phyloP scores from a whole-genome alignment of 139 green algal species.

The Closterium sp. region DNA sequence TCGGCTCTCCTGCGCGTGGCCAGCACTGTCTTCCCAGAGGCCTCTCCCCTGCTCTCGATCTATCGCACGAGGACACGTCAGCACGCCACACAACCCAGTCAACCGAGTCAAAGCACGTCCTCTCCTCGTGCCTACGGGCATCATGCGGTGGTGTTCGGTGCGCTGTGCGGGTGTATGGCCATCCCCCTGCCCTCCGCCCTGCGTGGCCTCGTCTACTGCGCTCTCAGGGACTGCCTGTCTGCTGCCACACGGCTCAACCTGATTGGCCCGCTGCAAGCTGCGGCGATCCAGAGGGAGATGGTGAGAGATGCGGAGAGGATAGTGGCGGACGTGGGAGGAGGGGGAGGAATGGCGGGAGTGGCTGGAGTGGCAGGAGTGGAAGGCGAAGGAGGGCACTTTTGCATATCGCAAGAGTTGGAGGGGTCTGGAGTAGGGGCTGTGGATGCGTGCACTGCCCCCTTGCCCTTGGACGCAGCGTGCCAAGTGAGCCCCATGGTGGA shows the following conservation, averaged over 20 bases:
- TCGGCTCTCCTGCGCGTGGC: not conserved
- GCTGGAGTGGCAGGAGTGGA: not conserved
- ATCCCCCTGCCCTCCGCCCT: not conserved
- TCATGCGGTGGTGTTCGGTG: slow-evolving; percentile 39
- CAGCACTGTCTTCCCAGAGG: not conserved
- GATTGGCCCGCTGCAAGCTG: slow-evolving; percentile 40
- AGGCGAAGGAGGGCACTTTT: not conserved
- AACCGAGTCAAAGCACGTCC: not conserved
- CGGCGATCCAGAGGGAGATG: slow-evolving; percentile 28
- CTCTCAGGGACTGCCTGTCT: slow-evolving; percentile 43
- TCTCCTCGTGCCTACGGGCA: slow-evolving; percentile 5
- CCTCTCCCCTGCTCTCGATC: not conserved
- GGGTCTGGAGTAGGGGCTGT: not conserved
- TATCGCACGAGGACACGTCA: not conserved
- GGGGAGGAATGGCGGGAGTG: not conserved
- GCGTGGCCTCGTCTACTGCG: slow-evolving; percentile 29
- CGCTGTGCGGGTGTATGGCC: slow-evolving; percentile 9
- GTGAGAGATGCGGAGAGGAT: slow-evolving; percentile 9
- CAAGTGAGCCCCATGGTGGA: not conserved
- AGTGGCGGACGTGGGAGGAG: not conserved
- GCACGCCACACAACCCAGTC: not conserved
- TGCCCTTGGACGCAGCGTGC: not conserved
- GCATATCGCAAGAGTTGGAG: no score
- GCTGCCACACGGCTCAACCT: slow-evolving; percentile 47
- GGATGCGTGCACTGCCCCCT: not conserved